A percentile compares a stretch with the other conserved stretches of the same genome.
phyloP scores from a whole-genome alignment of 2,329 filamentous ascomycete genomes.

The Sclerotinia borealis region DNA sequence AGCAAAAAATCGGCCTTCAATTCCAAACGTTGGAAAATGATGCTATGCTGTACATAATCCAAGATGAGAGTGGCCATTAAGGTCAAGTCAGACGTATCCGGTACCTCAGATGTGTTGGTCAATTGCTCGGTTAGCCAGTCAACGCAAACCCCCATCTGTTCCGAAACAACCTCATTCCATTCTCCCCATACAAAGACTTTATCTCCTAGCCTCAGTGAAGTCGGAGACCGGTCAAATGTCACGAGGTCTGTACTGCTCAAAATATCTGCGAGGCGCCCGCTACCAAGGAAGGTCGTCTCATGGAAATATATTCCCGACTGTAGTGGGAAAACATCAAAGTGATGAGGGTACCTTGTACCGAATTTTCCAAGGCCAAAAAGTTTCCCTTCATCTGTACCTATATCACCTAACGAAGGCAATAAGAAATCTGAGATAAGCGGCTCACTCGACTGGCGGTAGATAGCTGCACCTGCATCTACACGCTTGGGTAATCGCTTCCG shows the following conservation, averaged over 20 bases:
- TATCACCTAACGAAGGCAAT: slow-evolving; percentile 21
- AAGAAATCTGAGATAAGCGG: slow-evolving; percentile 25
- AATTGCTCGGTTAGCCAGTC: slow-evolving; percentile 50
- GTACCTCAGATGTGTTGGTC: neutral
- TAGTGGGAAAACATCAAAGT: slow-evolving; percentile 58
- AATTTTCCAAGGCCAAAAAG: slow-evolving; percentile 53
- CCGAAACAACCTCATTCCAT: slow-evolving; percentile 54
- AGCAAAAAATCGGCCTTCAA: slow-evolving; percentile 22
- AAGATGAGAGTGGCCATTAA: slow-evolving; percentile 22
- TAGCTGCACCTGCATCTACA: slow-evolving; percentile 30
- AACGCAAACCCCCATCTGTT: slow-evolving; percentile 55
- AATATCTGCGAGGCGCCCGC: slow-evolving; percentile 40
- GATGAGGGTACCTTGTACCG: slow-evolving; percentile 53
- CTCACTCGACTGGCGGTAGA: slow-evolving; percentile 32
- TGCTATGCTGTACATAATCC: slow-evolving; percentile 28
- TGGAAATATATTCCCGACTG: slow-evolving; percentile 53
- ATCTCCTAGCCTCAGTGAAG: slow-evolving; percentile 43
- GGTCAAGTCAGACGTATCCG: slow-evolving; percentile 11
- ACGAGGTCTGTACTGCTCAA: slow-evolving; percentile 29
- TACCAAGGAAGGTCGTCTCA: slow-evolving; percentile 51
- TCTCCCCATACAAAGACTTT: slow-evolving; percentile 47
- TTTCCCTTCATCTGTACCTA: slow-evolving; percentile 31
- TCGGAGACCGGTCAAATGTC: slow-evolving; percentile 25
- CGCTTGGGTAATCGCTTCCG: slow-evolving; percentile 27
- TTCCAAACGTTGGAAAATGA: slow-evolving; percentile 18